Base-by-base conservation (phyloP, 179 eudicot species). In the Sideroxylon spinosum region DNA sequence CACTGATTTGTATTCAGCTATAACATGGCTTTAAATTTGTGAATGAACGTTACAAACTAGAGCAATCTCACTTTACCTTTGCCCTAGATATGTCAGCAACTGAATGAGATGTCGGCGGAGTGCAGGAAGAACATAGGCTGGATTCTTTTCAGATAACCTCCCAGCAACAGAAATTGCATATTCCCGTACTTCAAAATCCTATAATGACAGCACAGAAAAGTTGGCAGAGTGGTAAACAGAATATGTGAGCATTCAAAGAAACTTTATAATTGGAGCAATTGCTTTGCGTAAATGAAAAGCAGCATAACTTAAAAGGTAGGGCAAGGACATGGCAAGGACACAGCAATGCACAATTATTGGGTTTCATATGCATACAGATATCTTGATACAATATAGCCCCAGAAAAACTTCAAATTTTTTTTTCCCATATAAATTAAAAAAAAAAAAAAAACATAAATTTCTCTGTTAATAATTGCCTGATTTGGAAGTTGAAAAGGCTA, bases 91-190 rank as follows among this genome's bases (percentile, higher is more conserved):
- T 29, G 90, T 96, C 83, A 96, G 82, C 76, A 96, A 77, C 73
- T 96, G 98, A 81, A 94, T 96, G 68, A 96, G 97, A 88, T 92
- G 94, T 83, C 98, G 96, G 66, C 99, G 98, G 71, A 96, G 97
- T 79, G 99, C 99, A 23, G 99, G 99, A 78, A 94, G 97, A 85
- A 96, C 99, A 88, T 96, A 92, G 78, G 99, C 99, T 76, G 99
- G 99, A 92, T 96, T 96, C 85, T 94, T 96, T 84, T 90, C 99
- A 79, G 99, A 91, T 76, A 96, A 84, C 69, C 99, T 91, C 71
- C 97, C 99, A 53, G 96, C 96, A 77, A 92, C 89, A 53, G 97
- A 90, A 60, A 96, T 96, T 60, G 99, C 92, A 83, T 82, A 89
- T 80, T 90, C 97, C 74, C 99, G 91, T 75, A 91, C 98, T 82